Evolutionary conservation across 495 filamentous ascomycete species (phyloP).

Genomic region (Talaromyces nanjingensis): DNA sequence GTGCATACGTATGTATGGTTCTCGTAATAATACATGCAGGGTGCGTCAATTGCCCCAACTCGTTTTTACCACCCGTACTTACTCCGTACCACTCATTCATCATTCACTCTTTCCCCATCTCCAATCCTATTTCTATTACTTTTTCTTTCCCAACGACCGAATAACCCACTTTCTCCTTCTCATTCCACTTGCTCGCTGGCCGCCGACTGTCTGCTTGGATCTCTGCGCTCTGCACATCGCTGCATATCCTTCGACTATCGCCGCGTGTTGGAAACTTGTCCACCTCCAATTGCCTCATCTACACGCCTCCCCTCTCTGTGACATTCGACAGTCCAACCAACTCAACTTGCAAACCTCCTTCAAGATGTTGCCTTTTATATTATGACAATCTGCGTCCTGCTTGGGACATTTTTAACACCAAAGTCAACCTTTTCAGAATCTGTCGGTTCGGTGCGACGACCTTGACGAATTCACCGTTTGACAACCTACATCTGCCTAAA

Average conservation of each 20-base stretch:
- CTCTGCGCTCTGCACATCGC: constrained; percentile 25
- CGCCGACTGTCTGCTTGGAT: constrained; percentile 14
- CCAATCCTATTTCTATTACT: constrained; percentile 1
- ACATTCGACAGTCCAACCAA: constrained; percentile 14
- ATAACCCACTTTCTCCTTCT: constrained; percentile 12
- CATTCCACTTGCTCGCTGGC: constrained; percentile 13
- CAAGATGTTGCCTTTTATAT: constrained; percentile 36
- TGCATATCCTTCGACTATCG: constrained; percentile 8
- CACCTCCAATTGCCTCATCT: constrained; percentile 10
- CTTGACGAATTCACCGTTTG: neutral
- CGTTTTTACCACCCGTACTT: constrained; percentile 1
- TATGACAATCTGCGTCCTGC: constrained; percentile 36
- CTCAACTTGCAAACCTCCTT: constrained; percentile 8
- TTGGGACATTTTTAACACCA: constrained; percentile 18
- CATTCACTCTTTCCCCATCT: constrained; percentile 6
- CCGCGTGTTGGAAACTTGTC: constrained; percentile 9
- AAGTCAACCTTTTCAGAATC: neutral
- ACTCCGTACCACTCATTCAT: constrained; percentile 5
- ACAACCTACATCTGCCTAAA: neutral
- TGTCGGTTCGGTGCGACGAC: neutral
- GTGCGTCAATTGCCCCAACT: neutral
- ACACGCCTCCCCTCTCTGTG: constrained; percentile 14
- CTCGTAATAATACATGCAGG: neutral
- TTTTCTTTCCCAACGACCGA: constrained; percentile 17
- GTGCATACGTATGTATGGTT: neutral